These are phyloP conservation scores for Ramalina intermedia DNA, from an alignment of 495 filamentous ascomycete genomes.

Conservation along the genomic window DNA sequence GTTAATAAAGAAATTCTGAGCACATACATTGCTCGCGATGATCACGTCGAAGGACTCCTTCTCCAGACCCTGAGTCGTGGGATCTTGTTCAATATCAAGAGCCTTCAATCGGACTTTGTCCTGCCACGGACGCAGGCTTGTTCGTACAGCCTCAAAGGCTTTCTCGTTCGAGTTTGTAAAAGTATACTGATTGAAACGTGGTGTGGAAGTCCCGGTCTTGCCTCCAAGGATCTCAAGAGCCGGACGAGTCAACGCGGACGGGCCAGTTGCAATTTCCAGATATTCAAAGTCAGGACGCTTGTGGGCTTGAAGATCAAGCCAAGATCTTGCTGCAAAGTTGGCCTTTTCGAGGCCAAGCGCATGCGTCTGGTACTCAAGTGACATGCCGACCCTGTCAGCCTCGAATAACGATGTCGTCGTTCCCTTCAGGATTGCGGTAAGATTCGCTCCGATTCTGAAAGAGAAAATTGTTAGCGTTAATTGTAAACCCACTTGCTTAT, in stretches of 20 bases:
- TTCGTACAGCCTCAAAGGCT: conserved; percentile 23
- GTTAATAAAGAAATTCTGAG: too few species aligned
- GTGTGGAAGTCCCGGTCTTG: neutral
- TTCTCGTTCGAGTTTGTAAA: conserved; percentile 12
- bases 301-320: neutral
- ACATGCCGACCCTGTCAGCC: neutral
- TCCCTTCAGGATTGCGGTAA: neutral
- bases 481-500: too few species aligned
- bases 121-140: conserved; percentile 31
- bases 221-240: neutral
- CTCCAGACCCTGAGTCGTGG: conserved; percentile 33
- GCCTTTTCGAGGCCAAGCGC: neutral
- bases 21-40: conserved; percentile 30
- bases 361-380: neutral
- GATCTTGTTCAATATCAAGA: conserved; percentile 34
- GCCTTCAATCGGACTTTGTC: conserved; percentile 28
- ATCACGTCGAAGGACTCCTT: conserved; percentile 33
- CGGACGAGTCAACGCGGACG: neutral
- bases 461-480: too few species aligned
- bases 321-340: neutral
- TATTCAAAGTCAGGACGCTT: neutral
- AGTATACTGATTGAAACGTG: conserved; percentile 12
- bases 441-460: neutral
- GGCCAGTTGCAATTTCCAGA: neutral
- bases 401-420: neutral